These are phyloP conservation scores for Citeromyces matritensis DNA, from an alignment of 805 yeast genomes.

Conservation along the genomic window DNA sequence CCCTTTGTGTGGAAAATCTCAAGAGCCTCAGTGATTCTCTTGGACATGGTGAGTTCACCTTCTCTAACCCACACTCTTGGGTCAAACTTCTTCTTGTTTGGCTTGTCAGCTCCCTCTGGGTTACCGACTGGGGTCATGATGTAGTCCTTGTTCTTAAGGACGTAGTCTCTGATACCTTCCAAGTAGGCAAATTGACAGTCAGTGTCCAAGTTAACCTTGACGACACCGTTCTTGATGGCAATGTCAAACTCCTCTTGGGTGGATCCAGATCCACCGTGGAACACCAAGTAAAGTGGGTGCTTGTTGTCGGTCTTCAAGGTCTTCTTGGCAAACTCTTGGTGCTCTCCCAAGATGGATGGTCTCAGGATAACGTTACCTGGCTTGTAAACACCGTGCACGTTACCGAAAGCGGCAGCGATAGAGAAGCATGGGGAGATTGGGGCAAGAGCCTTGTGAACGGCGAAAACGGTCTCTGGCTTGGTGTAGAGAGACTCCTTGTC, in stretches of 20 bases:
- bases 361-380: conserved; percentile 93
- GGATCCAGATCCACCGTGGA: conserved; percentile 99
- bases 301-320: conserved; percentile 34
- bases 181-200: conserved; percentile 98
- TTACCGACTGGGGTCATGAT: conserved; percentile 81
- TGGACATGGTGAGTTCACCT: conserved; percentile 97
- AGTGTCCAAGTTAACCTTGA: conserved; percentile 97
- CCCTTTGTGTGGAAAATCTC: conserved; percentile 70
- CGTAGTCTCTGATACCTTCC: conserved; percentile 93
- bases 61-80: conserved; percentile 99
- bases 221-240: conserved; percentile 90
- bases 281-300: conserved; percentile 86
- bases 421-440: conserved; percentile 96
- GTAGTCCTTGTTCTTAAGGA: conserved; percentile 93
- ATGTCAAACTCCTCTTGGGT: conserved; percentile 80
- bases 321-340: conserved; percentile 78
- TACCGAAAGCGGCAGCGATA: conserved; percentile 98
- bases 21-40: conserved; percentile 75
- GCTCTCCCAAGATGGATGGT: conserved; percentile 91
- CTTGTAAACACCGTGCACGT: conserved; percentile 99
- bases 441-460: conserved; percentile 78
- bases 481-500: conserved; percentile 83
- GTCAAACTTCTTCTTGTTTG: conserved; percentile 99
- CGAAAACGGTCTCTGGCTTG: conserved; percentile 85
- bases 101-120: conserved; percentile 98